Evolutionary conservation across 2,329 filamentous ascomycete species (phyloP).

Genomic region (Trichoderma sp.): DNA sequence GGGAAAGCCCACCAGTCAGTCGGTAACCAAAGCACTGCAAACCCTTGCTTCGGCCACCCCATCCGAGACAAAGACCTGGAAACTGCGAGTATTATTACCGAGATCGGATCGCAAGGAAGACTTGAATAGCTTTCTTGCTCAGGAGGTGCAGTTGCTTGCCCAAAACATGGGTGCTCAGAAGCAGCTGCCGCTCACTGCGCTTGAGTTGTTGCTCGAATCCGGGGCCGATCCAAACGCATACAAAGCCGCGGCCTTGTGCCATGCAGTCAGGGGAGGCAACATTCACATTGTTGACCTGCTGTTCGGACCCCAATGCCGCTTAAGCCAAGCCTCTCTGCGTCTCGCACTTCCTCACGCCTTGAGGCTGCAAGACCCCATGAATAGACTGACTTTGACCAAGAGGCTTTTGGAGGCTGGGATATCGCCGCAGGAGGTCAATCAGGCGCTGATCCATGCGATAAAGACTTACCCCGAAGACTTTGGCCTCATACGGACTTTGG

Average conservation of each 20-base stretch:
- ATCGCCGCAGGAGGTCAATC: conserved; percentile 51
- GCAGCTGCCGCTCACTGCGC: conserved; percentile 44
- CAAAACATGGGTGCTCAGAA: conserved; percentile 39
- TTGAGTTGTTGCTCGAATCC: conserved; percentile 52
- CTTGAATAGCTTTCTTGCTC: conserved; percentile 50
- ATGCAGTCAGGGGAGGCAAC: conserved; percentile 52
- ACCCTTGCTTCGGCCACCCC: conserved; percentile 49
- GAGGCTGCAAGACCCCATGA: conserved; percentile 53
- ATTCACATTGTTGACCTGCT: conserved; percentile 53
- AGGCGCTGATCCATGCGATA: conserved; percentile 56
- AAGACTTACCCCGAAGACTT: conserved; percentile 52
- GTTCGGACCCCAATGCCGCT: conserved; percentile 43
- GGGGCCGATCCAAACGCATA: conserved; percentile 59
- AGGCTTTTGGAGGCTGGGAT: conserved; percentile 55
- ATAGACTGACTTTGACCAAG: conserved; percentile 54
- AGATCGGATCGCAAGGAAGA: conserved; percentile 48
- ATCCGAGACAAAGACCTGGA: conserved; percentile 51
- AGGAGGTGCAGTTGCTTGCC: conserved; percentile 53
- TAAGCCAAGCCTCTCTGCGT: conserved; percentile 49
- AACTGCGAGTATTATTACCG: conserved; percentile 52
- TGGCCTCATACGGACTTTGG: conserved; percentile 50
- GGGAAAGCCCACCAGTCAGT: conserved; percentile 49
- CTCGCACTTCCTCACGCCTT: conserved; percentile 56
- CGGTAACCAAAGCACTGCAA: conserved; percentile 48
- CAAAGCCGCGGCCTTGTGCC: conserved; percentile 54